Base-by-base conservation (phyloP, 345 rosid genomes). In the Erysimum cheiranthoides region DNA sequence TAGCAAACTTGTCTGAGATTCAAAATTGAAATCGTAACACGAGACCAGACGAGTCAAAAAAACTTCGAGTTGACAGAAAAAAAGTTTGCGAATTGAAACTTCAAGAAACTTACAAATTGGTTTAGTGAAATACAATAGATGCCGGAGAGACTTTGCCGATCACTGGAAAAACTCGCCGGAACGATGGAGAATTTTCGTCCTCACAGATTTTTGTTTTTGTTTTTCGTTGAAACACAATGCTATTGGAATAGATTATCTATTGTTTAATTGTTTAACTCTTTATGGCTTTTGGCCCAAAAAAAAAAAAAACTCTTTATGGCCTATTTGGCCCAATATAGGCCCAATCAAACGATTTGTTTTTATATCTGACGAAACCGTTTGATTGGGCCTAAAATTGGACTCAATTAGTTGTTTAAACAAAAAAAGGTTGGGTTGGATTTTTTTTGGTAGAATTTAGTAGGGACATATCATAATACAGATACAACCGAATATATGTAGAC, bases 151-250 rank as follows among this genome's bases (percentile, higher is more conserved):
- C 61, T 56, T 59, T 16, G 60, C 59, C 65, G 73, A 66, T 69
- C 31, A 79, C 62, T 45, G 52, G 61, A 9, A 75, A 47, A 36
- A 43, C 57, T 63, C 74, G 70, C 75, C 82, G 82, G 72, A 2
- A 63, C 16, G 31, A 43, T 27, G 73, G 30, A 58, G 73, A 39
- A 64, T 35, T 79, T 56, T 70, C 72, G 79, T 75, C 79, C 76
- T 74, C 79, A 70, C 75, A 73, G 40, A 12, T 61, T 34, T 43
- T 40, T 73, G 51, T 3, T 4, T 25, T n/a, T n/a, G 8, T 39
- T 31, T 5, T 54, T 74, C 3, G n/a, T 56, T 21, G 38, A 30
- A 51, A 36, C 57, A 21, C 25, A 10, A 9, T 30, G 58, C 27
- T 49, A 27, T 4, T 56, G 70, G 36, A 45, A 45, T 56, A 28